phyloP scores from a whole-genome alignment of 805 yeast genomes.

The Clavispora asparagi region DNA sequence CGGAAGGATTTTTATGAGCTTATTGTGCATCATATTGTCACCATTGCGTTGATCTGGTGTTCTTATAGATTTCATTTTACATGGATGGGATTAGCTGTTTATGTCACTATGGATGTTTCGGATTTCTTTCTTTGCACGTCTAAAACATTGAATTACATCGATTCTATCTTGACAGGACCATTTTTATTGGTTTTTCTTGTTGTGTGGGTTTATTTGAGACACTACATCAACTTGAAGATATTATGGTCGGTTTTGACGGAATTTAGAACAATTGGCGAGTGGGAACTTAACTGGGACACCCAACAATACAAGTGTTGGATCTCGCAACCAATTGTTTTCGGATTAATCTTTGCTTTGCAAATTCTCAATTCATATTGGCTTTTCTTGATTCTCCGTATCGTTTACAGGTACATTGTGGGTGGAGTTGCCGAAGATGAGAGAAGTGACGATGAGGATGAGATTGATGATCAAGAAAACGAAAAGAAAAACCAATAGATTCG shows the following conservation, averaged over 20 bases:
- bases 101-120: conserved; percentile 92
- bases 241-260: conserved; percentile 84
- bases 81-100: conserved; percentile 88
- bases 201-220: conserved; percentile 87
- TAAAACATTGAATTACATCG: conserved; percentile 82
- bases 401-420: conserved; percentile 55
- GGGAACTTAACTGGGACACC: conserved; percentile 72
- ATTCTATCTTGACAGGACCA: conserved; percentile 57
- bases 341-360: conserved; percentile 73
- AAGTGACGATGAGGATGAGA: conserved; percentile 76
- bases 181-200: conserved; percentile 63
- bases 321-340: conserved; percentile 84
- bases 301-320: conserved; percentile 97
- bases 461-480: conserved; percentile 13
- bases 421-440: conserved; percentile 75
- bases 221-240: conserved; percentile 73
- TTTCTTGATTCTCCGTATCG: conserved; percentile 70
- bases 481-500: conserved; percentile 12
- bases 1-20: conserved; percentile 90
- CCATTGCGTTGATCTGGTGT: conserved; percentile 78
- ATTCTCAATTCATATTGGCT: conserved; percentile 87
- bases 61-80: conserved; percentile 94
- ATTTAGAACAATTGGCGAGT: conserved; percentile 80
- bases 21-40: conserved; percentile 88
- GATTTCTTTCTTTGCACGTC: conserved; percentile 84